These are phyloP conservation scores for Magnaporthiopsis poae DNA, from an alignment of 2,329 filamentous ascomycete species.

Conservation along the genomic window DNA sequence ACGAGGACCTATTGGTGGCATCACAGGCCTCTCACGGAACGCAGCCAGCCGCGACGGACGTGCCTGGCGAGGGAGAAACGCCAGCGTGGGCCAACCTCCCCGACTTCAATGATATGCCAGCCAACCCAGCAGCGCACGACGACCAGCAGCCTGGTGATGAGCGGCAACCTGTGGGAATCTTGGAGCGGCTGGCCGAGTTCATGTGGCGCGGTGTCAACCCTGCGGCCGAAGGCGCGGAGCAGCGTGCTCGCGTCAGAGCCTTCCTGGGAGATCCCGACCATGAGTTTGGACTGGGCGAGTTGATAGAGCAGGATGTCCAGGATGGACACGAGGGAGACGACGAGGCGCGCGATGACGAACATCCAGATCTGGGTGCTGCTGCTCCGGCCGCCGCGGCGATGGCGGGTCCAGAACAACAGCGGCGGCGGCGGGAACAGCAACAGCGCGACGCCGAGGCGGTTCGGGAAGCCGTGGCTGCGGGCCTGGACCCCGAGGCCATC, in stretches of 20 bases:
- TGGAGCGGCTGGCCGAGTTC: slow-evolving; percentile 43
- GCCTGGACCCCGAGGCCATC: slow-evolving; percentile 63
- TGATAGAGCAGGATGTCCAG: slow-evolving; percentile 2
- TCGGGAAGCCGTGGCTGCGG: slow-evolving; percentile 56
- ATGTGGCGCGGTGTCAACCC: slow-evolving; percentile 51
- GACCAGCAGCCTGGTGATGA: slow-evolving; percentile 8
- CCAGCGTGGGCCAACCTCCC: slow-evolving; percentile 5
- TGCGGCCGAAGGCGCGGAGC: not conserved
- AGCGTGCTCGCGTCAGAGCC: not conserved
- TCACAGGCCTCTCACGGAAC: not conserved
- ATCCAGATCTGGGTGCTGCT: slow-evolving; percentile 14
- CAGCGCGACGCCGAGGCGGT: slow-evolving; percentile 48
- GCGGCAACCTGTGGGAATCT: slow-evolving; percentile 26
- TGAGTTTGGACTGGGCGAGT: not conserved
- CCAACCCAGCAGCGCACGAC: slow-evolving; percentile 2
- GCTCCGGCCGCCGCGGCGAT: slow-evolving; percentile 10
- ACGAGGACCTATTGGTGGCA: not conserved
- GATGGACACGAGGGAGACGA: slow-evolving; percentile 20
- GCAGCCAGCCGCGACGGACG: not conserved
- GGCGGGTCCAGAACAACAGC: slow-evolving; percentile 9
- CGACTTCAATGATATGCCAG: slow-evolving; percentile 8
- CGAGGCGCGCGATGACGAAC: slow-evolving; percentile 14
- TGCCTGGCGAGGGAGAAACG: not conserved
- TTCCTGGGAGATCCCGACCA: not conserved
- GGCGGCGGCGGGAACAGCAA: slow-evolving; percentile 12